Evolutionary conservation across 1,284 basidiomycete genomes (phyloP), one percentile per base, ranked within the genome.

Genomic region (Moniliophthora roreri): DNA sequence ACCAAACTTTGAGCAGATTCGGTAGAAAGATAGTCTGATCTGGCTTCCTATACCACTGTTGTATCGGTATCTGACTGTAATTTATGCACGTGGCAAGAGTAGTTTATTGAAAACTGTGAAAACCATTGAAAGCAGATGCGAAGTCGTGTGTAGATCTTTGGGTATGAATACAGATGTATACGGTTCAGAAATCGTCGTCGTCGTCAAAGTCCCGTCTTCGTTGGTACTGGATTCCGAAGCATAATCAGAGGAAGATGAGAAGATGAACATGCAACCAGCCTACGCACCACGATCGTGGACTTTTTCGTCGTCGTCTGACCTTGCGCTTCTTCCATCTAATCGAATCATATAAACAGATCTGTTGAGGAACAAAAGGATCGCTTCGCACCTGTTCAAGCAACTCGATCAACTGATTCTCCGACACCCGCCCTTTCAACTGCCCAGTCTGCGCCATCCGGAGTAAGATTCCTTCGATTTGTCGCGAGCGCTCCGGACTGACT

Each of bases 361-460:
- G 26, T 13, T 9, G 16, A 52, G 1, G n/a, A 38, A 15, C 35
- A 38, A 8, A 47, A 7, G 41, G 47, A 6, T 16, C 44, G 32
- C 26, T 28, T 58, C 73, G 60, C 59, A 95, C 95, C 82, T 98
- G 95, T 66, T 98, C 93, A 51, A 99, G 78, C 16, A 99, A 74
- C 35, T 87, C 89, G 64, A 98, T 96, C 54, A 99, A 78, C 66
- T 96, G 93, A 44, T 84, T 79, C 68, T 99, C 96, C 23, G 83
- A 87, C 40, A 99, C 89, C 51, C 89, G 80, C 10, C 90, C 89
- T 51, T 89, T 80, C 45, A 98, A 74, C 69, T 98, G 95, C n/a
- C 95, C 95, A 1, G 84, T 80, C 70, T 95, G 93, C 6, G 91
- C 95, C 93, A 98, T 95, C 39, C 92, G 82, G 35, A 95, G 67